Conservation (phyloP, 306 rosid genomes). For the cucumber (Cucumis sativus) region Cucumber_9930_V3 NC_026661.2:17130001-17130500, state of each 20-base stretch:
- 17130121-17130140: conserved; percentile 62
- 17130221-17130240: conserved; percentile 61
- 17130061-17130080: conserved; percentile 42
- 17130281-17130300: conserved; percentile 47
- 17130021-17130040: conserved; percentile 56
- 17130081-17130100: conserved; percentile 37
- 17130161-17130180: conserved; percentile 47
- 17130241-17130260: conserved; percentile 45
- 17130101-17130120: conserved; percentile 46
- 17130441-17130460: conserved; percentile 44
- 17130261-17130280: conserved; percentile 36
- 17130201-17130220: conserved; percentile 60
- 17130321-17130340: conserved; percentile 39
- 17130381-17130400: conserved; percentile 56
- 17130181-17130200: conserved; percentile 35
- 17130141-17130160: conserved; percentile 53
- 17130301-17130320: conserved; percentile 58
- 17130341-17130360: conserved; percentile 52
- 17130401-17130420: conserved; percentile 34
- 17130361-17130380: conserved; percentile 45
- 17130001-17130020: conserved; percentile 58
- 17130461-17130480: conserved; percentile 50
- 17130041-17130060: conserved; percentile 46
- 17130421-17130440: conserved; percentile 44
- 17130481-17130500: conserved; percentile 57